These are phyloP conservation scores for Pythium coloratum DNA, from an alignment of 352 stramenopile genomes.

Conservation along the genomic window DNA sequence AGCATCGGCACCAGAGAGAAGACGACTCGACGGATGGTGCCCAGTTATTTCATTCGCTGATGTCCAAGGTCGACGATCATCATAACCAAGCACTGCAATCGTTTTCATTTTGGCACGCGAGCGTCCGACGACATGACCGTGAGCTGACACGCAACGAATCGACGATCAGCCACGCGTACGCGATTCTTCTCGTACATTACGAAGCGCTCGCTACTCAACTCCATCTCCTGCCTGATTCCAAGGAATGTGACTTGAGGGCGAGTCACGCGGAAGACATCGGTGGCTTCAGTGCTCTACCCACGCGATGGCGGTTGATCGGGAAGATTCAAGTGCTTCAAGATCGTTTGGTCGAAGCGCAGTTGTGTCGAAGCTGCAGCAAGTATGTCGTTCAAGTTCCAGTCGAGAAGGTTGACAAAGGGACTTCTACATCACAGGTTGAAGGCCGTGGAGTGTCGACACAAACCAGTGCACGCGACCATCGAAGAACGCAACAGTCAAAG, in stretches of 20 bases:
- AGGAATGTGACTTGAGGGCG: not conserved
- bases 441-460: conserved; percentile 1
- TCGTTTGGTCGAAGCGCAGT: conserved; percentile 8
- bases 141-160: not conserved
- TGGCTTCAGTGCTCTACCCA: not conserved
- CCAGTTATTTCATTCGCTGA: not conserved
- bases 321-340: conserved; percentile 16
- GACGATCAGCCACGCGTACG: conserved; percentile 1
- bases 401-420: not conserved
- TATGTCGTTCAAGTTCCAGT: not conserved
- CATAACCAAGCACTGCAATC: conserved; percentile 1
- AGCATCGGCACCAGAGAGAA: not conserved
- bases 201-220: conserved; percentile 16
- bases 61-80: conserved; percentile 5
- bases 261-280: not conserved
- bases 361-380: not conserved
- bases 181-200: conserved; percentile 17
- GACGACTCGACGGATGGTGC: not conserved
- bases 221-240: not conserved
- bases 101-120: conserved; percentile 5
- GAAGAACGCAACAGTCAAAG: conserved; percentile 4
- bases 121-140: not conserved
- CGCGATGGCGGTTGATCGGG: not conserved
- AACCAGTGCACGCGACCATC: conserved; percentile 1
- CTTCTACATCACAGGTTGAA: not conserved